These are phyloP conservation scores for Parietaria judaica DNA, from an alignment of 306 rosid species.

Conservation along the genomic window DNA sequence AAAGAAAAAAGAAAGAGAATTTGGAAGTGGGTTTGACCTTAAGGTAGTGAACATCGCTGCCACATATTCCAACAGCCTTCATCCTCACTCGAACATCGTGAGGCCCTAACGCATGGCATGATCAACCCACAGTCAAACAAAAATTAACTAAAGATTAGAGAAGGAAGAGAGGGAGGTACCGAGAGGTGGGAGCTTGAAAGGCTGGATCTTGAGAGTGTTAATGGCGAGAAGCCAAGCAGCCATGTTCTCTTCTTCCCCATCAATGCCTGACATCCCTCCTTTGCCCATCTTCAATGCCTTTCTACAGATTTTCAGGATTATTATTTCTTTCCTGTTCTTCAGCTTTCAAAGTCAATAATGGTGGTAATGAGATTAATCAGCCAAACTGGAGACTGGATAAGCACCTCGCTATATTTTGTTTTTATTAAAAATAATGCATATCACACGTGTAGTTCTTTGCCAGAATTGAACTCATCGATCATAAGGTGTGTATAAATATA, in stretches of 20 bases:
- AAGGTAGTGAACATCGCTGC: conserved; percentile 90
- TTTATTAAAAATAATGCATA: no score
- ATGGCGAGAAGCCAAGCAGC: conserved; percentile 83
- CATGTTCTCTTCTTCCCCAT: conserved; percentile 57
- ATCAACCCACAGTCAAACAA: no score
- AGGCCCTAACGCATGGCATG: conserved; percentile 43
- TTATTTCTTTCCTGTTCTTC: no score
- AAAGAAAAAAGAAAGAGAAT: not conserved
- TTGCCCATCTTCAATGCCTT: conserved; percentile 46
- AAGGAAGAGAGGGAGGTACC: conserved; percentile 25
- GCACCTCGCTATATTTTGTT: no score
- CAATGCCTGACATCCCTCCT: conserved; percentile 53
- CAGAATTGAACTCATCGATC: no score
- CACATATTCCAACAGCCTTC: conserved; percentile 97
- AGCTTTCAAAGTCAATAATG: not conserved
- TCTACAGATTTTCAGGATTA: not conserved
- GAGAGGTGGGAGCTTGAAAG: conserved; percentile 70
- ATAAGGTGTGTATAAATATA: no score
- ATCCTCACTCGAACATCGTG: conserved; percentile 61
- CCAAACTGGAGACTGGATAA: no score
- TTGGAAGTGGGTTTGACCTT: conserved; percentile 31
- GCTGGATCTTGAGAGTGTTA: conserved; percentile 74
- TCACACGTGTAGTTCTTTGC: no score
- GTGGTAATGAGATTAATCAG: no score
- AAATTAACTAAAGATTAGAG: not conserved